Evolutionary conservation across 106 monocot species (phyloP), one percentile per base, ranked within the genome.

Genomic region (Hemerocallis citrina): DNA sequence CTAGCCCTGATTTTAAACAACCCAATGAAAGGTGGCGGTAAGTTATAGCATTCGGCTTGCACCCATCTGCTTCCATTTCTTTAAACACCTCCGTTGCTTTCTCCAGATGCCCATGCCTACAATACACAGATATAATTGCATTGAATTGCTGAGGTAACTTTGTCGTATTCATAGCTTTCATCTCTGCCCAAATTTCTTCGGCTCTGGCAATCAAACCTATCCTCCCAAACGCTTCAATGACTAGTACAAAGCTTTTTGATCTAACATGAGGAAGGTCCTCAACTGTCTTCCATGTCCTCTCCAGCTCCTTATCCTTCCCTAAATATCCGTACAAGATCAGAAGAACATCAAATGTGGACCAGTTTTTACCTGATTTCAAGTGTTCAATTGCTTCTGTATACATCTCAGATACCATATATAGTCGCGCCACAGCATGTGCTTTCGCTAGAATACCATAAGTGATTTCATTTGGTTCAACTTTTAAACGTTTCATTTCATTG

Each of bases 11-110:
- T 66, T 85, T 98, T 57, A 98, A 55, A 70, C 84, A 98, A 41
- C 84, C 87, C 36, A 92, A 68, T 28, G 91, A 70, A 22, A 98
- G 79, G 67, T 98, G 86, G 36, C 96, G 86, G 59, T 92, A 98
- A 1, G 96, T 92, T 33, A 98, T 98, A 15, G 96, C 86, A 85
- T 98, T 98, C 32, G 91, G 88, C 60, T 74, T 61, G 72, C 87
- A 88, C 5, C 83, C 75, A 33, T 67, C 88, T 58, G 52, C 68
- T 48, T 60, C 64, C 84, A 98, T 91, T 71, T 88, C 88, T 65
- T 85, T 82, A 34, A 75, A 91, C 16, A 88, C 19, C 24, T 75
- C 52, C 1, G 78, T 78, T 36, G 96, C 84, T 75, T 80, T 85
- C 15, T 79, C 79, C 25, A 98, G 20, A 44, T 78, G 52, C 10